phyloP scores from a whole-genome alignment of 2,329 filamentous ascomycete genomes.

The Piedraia hortae region DNA sequence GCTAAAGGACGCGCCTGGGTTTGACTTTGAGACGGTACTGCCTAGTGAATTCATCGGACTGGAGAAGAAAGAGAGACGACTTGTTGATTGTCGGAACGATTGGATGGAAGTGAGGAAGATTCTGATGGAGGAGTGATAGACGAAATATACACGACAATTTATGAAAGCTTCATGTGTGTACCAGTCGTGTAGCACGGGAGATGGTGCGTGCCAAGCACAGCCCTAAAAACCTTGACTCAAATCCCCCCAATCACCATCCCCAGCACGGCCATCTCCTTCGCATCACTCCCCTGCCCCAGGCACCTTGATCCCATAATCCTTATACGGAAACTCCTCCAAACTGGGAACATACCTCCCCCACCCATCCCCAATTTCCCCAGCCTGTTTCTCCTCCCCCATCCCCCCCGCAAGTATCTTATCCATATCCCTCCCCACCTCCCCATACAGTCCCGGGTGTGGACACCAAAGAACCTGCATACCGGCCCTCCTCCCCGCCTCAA shows the following conservation, averaged over 20 bases:
- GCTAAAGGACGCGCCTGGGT: conserved; percentile 40
- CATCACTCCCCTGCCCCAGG: too few relatives aligned
- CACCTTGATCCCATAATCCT: conserved; percentile 26
- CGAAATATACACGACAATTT: too few relatives aligned
- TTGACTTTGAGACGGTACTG: conserved; percentile 51
- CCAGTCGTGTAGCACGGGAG: too few relatives aligned
- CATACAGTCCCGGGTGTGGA: conserved; percentile 52
- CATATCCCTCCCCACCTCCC: conserved; percentile 51
- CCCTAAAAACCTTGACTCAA: too few relatives aligned
- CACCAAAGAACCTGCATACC: conserved; percentile 91
- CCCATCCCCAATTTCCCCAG: conserved; percentile 31
- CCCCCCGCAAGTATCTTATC: conserved; percentile 57
- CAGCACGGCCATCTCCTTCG: too few relatives aligned
- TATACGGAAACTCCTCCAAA: conserved; percentile 32
- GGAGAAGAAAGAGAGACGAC: conserved; percentile 44
- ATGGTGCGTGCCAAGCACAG: too few relatives aligned
- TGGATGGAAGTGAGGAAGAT: conserved; percentile 53
- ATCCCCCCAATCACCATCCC: too few relatives aligned
- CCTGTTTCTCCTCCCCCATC: conserved; percentile 38
- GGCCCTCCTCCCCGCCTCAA: conserved; percentile 68
- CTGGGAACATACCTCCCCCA: conserved; percentile 26
- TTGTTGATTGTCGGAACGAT: conserved; percentile 36
- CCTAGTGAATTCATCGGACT: conserved; percentile 61
- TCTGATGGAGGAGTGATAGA: conserved; percentile 43
- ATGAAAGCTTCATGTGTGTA: too few relatives aligned